A percentile compares a stretch with the other conserved stretches of the same genome.
phyloP scores from a whole-genome alignment of 371 early-diverging fungal species.

The Rhizomucor miehei region DNA sequence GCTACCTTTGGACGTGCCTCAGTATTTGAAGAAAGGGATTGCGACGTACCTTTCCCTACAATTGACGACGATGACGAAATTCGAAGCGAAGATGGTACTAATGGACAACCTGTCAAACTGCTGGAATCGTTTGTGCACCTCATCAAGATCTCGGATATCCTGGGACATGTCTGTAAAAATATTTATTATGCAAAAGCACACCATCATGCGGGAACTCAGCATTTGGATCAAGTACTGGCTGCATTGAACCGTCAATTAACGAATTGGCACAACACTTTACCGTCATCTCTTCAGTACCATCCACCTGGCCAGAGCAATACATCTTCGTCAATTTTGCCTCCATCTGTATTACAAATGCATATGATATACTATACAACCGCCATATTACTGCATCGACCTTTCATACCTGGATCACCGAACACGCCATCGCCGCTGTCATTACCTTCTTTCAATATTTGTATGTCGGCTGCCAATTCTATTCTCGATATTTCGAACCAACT shows the following conservation, averaged over 20 bases:
- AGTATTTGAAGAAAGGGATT: constrained; percentile 43
- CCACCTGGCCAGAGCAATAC: constrained; percentile 11
- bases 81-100: constrained; percentile 1
- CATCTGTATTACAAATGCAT: constrained; percentile 41
- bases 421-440: constrained; percentile 20
- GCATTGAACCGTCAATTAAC: constrained; percentile 34
- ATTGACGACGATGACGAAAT: constrained; percentile 35
- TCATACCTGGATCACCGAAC: constrained; percentile 29
- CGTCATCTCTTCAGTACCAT: constrained; percentile 32
- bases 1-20: constrained; percentile 44
- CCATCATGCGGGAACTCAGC: constrained; percentile 17
- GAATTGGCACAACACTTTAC: constrained; percentile 44
- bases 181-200: constrained; percentile 40
- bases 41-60: constrained; percentile 44
- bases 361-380: constrained; percentile 41
- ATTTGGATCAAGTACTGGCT: constrained; percentile 29
- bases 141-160: constrained; percentile 37
- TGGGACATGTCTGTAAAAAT: constrained; percentile 44
- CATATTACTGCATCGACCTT: constrained; percentile 41
- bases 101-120: constrained; percentile 14
- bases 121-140: constrained; percentile 34
- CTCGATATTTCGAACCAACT: constrained; percentile 39
- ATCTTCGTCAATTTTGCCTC: constrained; percentile 7
- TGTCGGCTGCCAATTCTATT: constrained; percentile 45
- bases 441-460: constrained; percentile 42